Percentiles rank a stretch among this genome's conserved stretches.
Evolutionary conservation across 2,329 filamentous ascomycete genomes (phyloP).

Genomic region (Cladosporium sp.): DNA sequence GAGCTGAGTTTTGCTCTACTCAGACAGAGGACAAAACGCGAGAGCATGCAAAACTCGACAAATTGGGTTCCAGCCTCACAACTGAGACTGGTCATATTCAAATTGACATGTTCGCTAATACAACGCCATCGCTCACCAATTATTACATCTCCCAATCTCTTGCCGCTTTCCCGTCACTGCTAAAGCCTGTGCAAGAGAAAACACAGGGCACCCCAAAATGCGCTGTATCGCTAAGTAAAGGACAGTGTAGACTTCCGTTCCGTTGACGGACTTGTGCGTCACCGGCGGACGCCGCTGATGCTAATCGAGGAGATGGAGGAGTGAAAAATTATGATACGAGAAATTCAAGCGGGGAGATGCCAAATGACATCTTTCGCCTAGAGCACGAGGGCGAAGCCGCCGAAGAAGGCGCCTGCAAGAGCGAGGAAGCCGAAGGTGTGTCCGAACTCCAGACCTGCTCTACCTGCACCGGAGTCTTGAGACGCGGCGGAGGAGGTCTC

Average conservation of each 20-base stretch:
- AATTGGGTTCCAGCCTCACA: not conserved
- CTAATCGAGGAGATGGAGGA: not conserved
- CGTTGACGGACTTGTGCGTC: constrained; percentile 3
- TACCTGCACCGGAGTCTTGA: constrained; percentile 20
- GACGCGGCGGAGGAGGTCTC: constrained; percentile 12
- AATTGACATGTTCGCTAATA: not conserved
- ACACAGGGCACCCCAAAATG: not conserved
- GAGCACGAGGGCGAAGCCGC: constrained; percentile 50
- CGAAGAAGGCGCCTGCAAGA: constrained; percentile 52
- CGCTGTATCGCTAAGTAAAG: constrained; percentile 10
- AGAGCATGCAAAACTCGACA: no score
- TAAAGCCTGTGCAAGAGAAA: not conserved
- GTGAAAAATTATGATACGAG: not conserved
- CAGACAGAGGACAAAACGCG: no score
- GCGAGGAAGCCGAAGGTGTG: constrained; percentile 54
- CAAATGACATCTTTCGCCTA: constrained; percentile 16
- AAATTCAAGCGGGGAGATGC: not conserved
- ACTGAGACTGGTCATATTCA: not conserved
- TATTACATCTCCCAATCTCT: not conserved
- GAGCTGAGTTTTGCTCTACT: no score
- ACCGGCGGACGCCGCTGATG: not conserved
- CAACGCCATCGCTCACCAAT: constrained; percentile 1
- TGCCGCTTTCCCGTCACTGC: not conserved
- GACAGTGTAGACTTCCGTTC: constrained; percentile 4
- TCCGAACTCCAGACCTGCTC: constrained; percentile 43